phyloP scores from a whole-genome alignment of 164 flowering plant genomes.

The Magnolia sinica region DNA sequence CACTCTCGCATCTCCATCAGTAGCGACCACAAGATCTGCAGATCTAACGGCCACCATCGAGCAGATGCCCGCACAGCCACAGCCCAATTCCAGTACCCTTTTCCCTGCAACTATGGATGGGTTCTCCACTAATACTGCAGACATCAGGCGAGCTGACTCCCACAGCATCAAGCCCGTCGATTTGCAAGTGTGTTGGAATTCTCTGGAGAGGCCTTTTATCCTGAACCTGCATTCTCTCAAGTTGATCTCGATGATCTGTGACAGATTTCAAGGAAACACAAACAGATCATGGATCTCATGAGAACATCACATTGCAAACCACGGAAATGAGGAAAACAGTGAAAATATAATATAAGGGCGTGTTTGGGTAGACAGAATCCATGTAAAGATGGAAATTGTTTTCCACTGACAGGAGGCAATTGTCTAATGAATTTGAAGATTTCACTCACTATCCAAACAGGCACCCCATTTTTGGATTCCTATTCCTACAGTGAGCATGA shows the following conservation, averaged over 20 bases:
- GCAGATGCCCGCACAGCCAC: slow-evolving; percentile 82
- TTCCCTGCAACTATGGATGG: slow-evolving; percentile 64
- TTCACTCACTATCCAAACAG: too few species aligned
- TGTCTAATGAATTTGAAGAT: too few species aligned
- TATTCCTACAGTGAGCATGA: too few species aligned
- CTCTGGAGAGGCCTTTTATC: slow-evolving; percentile 63
- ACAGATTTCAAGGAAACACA: background rate
- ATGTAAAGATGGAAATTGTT: too few species aligned
- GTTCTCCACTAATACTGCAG: slow-evolving; percentile 66
- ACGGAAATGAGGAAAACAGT: background rate
- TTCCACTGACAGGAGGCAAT: too few species aligned
- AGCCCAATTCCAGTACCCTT: slow-evolving; percentile 80
- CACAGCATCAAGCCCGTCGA: slow-evolving; percentile 96
- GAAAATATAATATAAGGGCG: background rate
- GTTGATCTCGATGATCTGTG: slow-evolving; percentile 50
- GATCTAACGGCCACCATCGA: slow-evolving; percentile 74
- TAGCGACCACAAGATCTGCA: slow-evolving; percentile 74
- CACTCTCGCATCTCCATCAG: slow-evolving; percentile 73
- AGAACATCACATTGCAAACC: too few species aligned
- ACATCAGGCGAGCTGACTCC: slow-evolving; percentile 95
- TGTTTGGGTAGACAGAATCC: too few species aligned
- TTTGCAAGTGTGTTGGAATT: slow-evolving; percentile 90
- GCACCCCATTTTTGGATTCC: too few species aligned
- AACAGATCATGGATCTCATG: background rate
- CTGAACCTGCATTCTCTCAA: slow-evolving; percentile 43